Evolutionary conservation across 768 basidiomycete genomes (phyloP), one percentile per base, ranked within the genome.

Genomic region (Mrakia hoshinonis): DNA sequence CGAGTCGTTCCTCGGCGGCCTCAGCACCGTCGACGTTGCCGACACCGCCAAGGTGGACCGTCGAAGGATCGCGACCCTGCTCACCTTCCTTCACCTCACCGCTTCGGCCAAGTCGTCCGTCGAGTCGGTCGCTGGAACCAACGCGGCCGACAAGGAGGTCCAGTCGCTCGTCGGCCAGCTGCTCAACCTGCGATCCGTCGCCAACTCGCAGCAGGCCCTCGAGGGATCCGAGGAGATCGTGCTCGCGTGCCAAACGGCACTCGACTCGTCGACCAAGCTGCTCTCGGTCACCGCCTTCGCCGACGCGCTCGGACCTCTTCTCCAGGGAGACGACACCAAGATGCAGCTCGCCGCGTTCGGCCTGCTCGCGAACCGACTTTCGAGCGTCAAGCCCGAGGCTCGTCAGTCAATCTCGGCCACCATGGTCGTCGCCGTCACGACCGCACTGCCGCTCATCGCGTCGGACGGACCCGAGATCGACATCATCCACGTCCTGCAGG

Each of bases 281-380:
- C 87, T 94, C 80, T 84, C 88, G 10, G 91, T 87, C 2, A 77
- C 80, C 38, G 85, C 88, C 74, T 94, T 95, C 79, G 74, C 76
- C 15, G 75, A 77, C 15, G 75, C 74, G 2, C 67, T 76, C 24
- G 71, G 69, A 31, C 75, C 75, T 72, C 74, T 76, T 11, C 74
- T 77, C 67, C 68, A 73, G 54, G 48, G 74, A 34, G 72, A 68
- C 22, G 46, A 68, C n/a, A 12, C 52, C 52, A 38, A 73, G 72
- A 87, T 34, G 85, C 88, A 78, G 75, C 80, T 11, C 88, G 87
- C 68, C 72, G 89, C 89, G 12, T 83, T 96, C 38, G 85, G 85
- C 43, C 82, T 93, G 11, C 79, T 96, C 18, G 82, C 84, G 3
- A 85, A 86, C 49, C 86, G 90, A 46, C 80, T 95, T 0, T 83